Percentiles rank a stretch among this genome's conserved stretches.
Evolutionary conservation across 495 filamentous ascomycete genomes (phyloP).

Genomic region (Collariella sp.): DNA sequence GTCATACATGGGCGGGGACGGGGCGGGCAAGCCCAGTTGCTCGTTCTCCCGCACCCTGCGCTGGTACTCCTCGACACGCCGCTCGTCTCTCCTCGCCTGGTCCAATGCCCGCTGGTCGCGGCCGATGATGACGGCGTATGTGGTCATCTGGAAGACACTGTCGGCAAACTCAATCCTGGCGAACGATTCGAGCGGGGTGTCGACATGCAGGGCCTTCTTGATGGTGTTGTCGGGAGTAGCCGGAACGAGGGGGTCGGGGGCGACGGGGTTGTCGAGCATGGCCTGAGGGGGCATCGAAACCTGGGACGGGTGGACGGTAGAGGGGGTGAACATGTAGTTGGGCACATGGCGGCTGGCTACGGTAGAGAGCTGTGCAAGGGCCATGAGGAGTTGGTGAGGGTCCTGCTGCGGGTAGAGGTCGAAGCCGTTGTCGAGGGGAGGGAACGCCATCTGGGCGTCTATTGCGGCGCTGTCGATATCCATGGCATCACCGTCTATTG

Average conservation of each 20-base stretch:
- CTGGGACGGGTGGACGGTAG: slow-evolving; percentile 27
- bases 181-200: slow-evolving; percentile 40
- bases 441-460: neutral
- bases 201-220: slow-evolving; percentile 18
- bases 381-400: slow-evolving; percentile 17
- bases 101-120: slow-evolving; percentile 40
- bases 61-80: slow-evolving; percentile 31
- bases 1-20: slow-evolving; percentile 31
- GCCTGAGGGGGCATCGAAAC: slow-evolving; percentile 19
- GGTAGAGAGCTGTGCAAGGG: slow-evolving; percentile 21
- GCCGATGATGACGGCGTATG: slow-evolving; percentile 43
- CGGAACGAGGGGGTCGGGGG: slow-evolving; percentile 8
- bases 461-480: slow-evolving; percentile 1
- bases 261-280: slow-evolving; percentile 9
- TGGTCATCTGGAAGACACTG: slow-evolving; percentile 45
- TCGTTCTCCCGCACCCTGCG: slow-evolving; percentile 30
- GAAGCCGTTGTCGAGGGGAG: slow-evolving; percentile 4
- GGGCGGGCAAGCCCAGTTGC: slow-evolving; percentile 33
- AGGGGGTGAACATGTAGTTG: slow-evolving; percentile 7
- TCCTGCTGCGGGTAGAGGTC: slow-evolving; percentile 15
- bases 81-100: slow-evolving; percentile 36
- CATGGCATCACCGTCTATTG: neutral
- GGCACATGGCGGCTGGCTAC: slow-evolving; percentile 5
- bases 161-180: slow-evolving; percentile 45
- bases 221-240: slow-evolving; percentile 16